These are phyloP conservation scores for Syncephalastrum racemosum DNA, from an alignment of 371 early-diverging fungal species.

Conservation along the genomic window DNA sequence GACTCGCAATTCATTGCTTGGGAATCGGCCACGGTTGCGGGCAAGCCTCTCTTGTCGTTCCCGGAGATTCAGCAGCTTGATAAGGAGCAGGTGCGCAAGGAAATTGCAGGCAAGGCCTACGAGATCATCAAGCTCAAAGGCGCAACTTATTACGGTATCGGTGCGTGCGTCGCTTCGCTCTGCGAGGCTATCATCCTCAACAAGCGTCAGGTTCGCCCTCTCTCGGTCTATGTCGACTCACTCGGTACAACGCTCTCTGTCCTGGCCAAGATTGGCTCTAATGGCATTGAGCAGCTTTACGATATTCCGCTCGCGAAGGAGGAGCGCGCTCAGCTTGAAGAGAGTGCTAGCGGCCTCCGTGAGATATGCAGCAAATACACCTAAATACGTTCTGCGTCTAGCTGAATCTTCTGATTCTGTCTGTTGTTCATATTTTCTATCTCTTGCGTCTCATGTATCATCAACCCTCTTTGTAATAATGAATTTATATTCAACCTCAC, in stretches of 20 bases:
- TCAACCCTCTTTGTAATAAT: no score
- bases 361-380: constrained; percentile 3
- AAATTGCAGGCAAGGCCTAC: constrained; percentile 75
- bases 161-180: constrained; percentile 73
- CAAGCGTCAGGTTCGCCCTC: constrained; percentile 63
- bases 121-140: constrained; percentile 86
- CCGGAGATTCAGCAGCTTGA: constrained; percentile 61
- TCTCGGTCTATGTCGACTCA: constrained; percentile 64
- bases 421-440: no score
- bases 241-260: constrained; percentile 66
- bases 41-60: constrained; percentile 67
- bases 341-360: constrained; percentile 25
- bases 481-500: no score
- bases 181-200: constrained; percentile 69
- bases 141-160: constrained; percentile 87
- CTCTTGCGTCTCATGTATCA: no score
- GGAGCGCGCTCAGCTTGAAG: constrained; percentile 50
- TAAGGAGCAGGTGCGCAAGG: constrained; percentile 47
- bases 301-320: constrained; percentile 59
- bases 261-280: constrained; percentile 72
- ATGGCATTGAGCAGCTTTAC: constrained; percentile 68
- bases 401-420: no score
- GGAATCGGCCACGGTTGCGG: constrained; percentile 74
- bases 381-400: background rate
- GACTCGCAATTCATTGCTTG: constrained; percentile 85